Evolutionary conservation across 2,329 filamentous ascomycete species (phyloP).

Genomic region (Phaeosphaeria sp.): DNA sequence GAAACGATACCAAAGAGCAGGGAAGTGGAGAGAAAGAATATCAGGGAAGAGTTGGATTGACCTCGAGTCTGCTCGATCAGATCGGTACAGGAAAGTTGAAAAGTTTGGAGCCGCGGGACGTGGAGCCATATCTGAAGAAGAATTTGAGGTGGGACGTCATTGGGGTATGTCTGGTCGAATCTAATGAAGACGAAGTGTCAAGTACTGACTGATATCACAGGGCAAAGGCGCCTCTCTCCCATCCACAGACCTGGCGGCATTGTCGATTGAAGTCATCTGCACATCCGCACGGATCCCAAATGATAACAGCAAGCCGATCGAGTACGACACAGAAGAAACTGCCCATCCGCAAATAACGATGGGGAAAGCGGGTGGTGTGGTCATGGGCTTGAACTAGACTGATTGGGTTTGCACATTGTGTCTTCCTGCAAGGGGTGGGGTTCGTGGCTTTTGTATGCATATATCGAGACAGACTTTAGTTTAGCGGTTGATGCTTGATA

Average conservation of each 20-base stretch:
- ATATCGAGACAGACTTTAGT: too few relatives aligned
- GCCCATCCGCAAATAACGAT: constrained; percentile 25
- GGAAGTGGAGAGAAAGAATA: not conserved
- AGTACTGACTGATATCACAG: constrained; percentile 1
- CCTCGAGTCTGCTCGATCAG: not conserved
- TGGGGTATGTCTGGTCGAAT: not conserved
- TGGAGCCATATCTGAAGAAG: not conserved
- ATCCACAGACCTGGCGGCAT: constrained; percentile 9
- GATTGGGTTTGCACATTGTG: not conserved
- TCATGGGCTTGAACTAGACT: too few relatives aligned
- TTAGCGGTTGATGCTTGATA: too few relatives aligned
- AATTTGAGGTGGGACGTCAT: not conserved
- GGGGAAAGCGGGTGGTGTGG: constrained; percentile 15
- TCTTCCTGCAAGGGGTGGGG: too few relatives aligned
- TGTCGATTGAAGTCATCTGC: constrained; percentile 26
- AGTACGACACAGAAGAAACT: constrained; percentile 17
- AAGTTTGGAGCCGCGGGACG: not conserved
- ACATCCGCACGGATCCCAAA: constrained; percentile 23
- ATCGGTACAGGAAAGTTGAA: not conserved
- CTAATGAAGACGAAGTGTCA: not conserved
- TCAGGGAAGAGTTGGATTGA: not conserved
- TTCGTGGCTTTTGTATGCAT: not conserved
- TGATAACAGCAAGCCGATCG: constrained; percentile 16
- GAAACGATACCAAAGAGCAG: not conserved
- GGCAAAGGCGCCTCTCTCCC: constrained; percentile 20